Base-by-base conservation (phyloP, 805 yeast species). In the Nakazawaea wyomingensis region DNA sequence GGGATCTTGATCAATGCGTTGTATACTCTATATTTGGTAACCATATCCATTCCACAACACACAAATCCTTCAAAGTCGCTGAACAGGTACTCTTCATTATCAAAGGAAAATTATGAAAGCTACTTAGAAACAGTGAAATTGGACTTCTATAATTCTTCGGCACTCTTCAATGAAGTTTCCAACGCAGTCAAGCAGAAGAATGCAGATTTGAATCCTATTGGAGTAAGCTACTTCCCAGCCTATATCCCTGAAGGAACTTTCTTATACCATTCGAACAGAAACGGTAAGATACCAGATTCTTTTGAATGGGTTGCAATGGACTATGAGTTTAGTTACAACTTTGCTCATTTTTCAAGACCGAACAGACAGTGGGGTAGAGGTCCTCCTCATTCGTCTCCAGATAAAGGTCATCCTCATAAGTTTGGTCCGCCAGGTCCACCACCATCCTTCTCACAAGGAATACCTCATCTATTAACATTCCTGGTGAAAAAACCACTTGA, bases 281-380 rank as follows among this genome's bases (percentile, higher is more conserved):
- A 53, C n/a, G 66, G 68, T 0, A 44, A 52, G 3, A 50, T 76
- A 8, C 83, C 84, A 1, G 54, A 54, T 0, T 53, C 64, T 19
- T 68, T 68, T 26, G 85, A 80, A 54, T 80, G 86, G 85, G 59
- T 77, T 9, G 86, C 85, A 1, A 63, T 79, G 71, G 82, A 79
- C 53, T 72, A 66, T 48, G 85, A 80, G 51, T 79, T 79, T 57
- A 74, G 82, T 48, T 76, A 71, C 48, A 59, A 55, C 45, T 79
- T 78, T 61, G 62, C 60, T 2, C 57, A 53, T 40, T 48, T 56
- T 29, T 24, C 26, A 13, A 47, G 60, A 45, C 46, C 45, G 8
- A 50, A 47, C 26, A 46, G 46, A 3, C 34, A 35, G 13, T n/a
- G 20, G 7, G 34, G 30, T 4, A 10, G 20, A 19, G 34, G 34